Evolutionary conservation across 768 basidiomycete species (phyloP), one percentile per base, ranked within the genome.

Genomic region (Serpula lacrymans): DNA sequence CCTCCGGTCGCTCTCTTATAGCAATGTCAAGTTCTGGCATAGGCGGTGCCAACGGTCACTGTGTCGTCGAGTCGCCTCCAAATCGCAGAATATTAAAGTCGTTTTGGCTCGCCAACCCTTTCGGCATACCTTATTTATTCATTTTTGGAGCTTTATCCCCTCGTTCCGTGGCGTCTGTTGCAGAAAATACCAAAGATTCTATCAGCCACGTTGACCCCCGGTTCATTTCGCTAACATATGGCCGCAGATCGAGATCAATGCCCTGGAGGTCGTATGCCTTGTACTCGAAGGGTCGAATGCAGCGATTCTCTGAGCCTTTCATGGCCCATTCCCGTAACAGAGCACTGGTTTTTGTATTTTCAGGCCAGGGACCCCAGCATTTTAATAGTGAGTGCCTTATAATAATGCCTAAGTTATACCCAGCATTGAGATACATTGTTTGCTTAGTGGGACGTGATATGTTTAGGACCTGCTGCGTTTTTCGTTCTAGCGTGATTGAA

Each of bases 1-100:
- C 21, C 13, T 48, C 58, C 1, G 57, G 70, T 11, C 37, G 18
- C 4, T 53, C 61, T 10, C 52, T 72, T 16, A 61, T 71, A n/a
- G 65, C 72, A 0, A 60, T 74, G 37, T 55, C 64, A 1, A 65
- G 70, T 39, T 70, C 65, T 16, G 72, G 72, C 2, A 71, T 74
- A 26, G 68, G 70, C 17, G 72, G 72, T 6, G 59, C 63, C 2
- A 71, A 70, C 39, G 72, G 66, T 0, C 70, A 72, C 39, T 58
- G 52, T 16, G 58, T 74, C 17, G 33, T 72, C 7, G 62, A 71
- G 48, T 55, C 53, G 10, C 59, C 67, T 9, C 29, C 30, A 7
- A 13, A 13, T 16, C 37, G n/a, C 40, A 28, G 30, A 27, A 11
- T 13, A 4, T 10, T 30, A 40, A 42, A 35, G 30, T 33, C 12